Evolutionary conservation across 306 rosid genomes (phyloP), one percentile per base, ranked within the genome.

Genomic region (Cicer bijugum): DNA sequence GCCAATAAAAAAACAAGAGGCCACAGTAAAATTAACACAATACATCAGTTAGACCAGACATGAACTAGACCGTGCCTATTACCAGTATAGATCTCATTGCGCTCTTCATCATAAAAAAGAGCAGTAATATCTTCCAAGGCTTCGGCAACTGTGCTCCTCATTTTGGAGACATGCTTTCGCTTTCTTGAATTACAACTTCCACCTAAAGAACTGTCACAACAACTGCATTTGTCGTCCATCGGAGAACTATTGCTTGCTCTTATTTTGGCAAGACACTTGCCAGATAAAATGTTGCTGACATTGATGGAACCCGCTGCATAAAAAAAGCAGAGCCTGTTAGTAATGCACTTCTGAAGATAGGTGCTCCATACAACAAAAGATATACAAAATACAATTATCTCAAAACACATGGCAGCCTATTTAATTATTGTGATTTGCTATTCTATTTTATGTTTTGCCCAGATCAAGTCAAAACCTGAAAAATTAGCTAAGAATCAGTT

Each of bases 51-150:
- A 72, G 99, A 95, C 99, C 99, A 95, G 52, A 95, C 99, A 72
- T 95, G 99, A 81, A 95, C 97, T 35, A 95, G 80, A 55, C 99
- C 97, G 3, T 90, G 91, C 81, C 95, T 86, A 77, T 91, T 95
- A 70, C 99, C 99, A 0, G 97, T 95, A 69, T 95, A 92, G 75
- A 95, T 91, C 83, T 95, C 99, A 56, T 95, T 95, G 65, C 97
- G 93, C 76, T 95, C 99, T 85, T 95, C 99, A 6, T 95, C 99
- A 2, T 95, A 95, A 83, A 91, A 95, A 71, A 95, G 97, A 48
- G 99, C 99, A n/a, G 97, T 95, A 62, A 92, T 95, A 70, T 95
- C 99, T 87, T 95, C 97, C 90, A 92, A 85, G 62, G 99, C 97
- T 84, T 95, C 97, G 1, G 91, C 89, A n/a, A 92, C 99, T 4